A percentile compares a stretch with the other conserved stretches of the same genome.
phyloP scores from a whole-genome alignment of 306 rosid species.

The Carpinus viminea region DNA sequence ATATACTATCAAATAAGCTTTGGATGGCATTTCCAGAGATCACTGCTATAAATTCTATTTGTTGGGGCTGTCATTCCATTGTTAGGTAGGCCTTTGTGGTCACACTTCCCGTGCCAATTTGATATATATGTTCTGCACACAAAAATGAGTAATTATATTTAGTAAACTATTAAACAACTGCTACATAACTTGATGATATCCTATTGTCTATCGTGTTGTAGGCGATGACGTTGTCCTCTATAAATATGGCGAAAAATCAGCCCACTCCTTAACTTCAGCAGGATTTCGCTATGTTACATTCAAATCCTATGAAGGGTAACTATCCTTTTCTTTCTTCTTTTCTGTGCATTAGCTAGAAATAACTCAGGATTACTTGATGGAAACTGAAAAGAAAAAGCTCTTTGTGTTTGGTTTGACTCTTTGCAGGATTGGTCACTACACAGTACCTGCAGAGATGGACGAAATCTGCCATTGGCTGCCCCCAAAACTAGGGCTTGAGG shows the following conservation, averaged over 20 bases:
- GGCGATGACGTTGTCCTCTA: slow-evolving; percentile 76
- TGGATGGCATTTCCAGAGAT: too few species aligned
- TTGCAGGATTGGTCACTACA: slow-evolving; percentile 95
- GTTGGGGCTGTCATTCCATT: background rate
- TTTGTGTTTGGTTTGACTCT: slow-evolving; percentile 24
- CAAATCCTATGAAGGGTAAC: slow-evolving; percentile 87
- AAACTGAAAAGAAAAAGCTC: slow-evolving; percentile 1
- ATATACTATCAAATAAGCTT: background rate
- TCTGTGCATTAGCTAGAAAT: background rate
- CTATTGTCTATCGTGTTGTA: slow-evolving; percentile 24
- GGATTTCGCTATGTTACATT: slow-evolving; percentile 73
- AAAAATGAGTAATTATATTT: too few species aligned
- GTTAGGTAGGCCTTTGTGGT: background rate
- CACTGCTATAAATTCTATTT: too few species aligned
- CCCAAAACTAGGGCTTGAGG: slow-evolving; percentile 81
- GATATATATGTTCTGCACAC: too few species aligned
- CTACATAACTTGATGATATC: background rate
- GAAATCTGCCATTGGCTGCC: slow-evolving; percentile 90
- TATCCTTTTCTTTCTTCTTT: background rate
- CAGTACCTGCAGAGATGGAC: slow-evolving; percentile 92
- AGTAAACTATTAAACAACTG: too few species aligned
- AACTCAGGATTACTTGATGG: background rate
- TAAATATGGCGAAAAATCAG: slow-evolving; percentile 82
- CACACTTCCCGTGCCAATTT: too few species aligned
- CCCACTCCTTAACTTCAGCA: slow-evolving; percentile 63